phyloP scores from a whole-genome alignment of 306 rosid genomes.

The Trifolium dubium region DNA sequence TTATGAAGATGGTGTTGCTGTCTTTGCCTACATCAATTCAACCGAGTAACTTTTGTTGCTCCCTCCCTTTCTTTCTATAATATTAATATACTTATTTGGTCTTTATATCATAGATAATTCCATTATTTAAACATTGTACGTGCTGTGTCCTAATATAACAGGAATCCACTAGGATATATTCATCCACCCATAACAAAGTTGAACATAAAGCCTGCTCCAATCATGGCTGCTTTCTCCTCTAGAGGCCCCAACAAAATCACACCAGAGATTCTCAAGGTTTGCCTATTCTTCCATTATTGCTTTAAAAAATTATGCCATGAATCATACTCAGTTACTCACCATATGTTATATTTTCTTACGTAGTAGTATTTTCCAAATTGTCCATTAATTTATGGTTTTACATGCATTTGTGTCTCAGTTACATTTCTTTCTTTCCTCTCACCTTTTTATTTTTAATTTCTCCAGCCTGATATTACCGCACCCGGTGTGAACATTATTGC shows the following conservation, averaged over 20 bases:
- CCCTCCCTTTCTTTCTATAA: neutral
- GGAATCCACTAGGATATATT: conserved; percentile 65
- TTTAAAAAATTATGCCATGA: neutral
- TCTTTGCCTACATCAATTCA: conserved; percentile 58
- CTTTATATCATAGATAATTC: neutral
- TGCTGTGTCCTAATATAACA: conserved; percentile 28
- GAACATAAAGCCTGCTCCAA: conserved; percentile 62
- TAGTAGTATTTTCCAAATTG: too few relatives aligned
- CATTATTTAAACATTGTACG: neutral
- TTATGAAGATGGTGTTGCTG: conserved; percentile 52
- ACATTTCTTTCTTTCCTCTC: neutral
- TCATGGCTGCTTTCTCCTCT: conserved; percentile 77
- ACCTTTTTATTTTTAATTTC: neutral
- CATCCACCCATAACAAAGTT: conserved; percentile 47
- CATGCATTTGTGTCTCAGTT: neutral
- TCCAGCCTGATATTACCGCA: conserved; percentile 79
- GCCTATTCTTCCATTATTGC: neutral
- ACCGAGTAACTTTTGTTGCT: conserved; percentile 49
- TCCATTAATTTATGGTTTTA: conserved; percentile 15
- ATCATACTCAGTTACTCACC: neutral
- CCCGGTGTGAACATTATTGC: conserved; percentile 79
- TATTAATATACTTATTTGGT: neutral
- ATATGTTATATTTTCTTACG: neutral
- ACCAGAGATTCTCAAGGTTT: conserved; percentile 51
- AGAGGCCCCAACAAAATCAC: conserved; percentile 66